These are phyloP conservation scores for Fusarium sp. DNA, from an alignment of 2,329 filamentous ascomycete genomes.

Conservation along the genomic window DNA sequence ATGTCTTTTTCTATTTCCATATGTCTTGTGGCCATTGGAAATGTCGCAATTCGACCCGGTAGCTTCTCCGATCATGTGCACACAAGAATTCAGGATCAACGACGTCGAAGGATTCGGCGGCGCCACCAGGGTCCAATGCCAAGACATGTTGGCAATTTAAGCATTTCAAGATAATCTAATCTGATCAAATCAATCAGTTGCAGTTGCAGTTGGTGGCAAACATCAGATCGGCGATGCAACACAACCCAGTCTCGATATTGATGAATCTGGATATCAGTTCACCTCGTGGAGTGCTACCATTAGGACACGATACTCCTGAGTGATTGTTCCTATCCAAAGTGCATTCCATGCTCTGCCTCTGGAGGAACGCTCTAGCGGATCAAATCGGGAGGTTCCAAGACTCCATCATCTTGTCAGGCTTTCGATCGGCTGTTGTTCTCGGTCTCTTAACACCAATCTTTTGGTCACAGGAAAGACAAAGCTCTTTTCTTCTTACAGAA, in stretches of 20 bases:
- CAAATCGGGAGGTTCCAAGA: background rate
- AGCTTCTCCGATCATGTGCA: background rate
- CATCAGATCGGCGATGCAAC: background rate
- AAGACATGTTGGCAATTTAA: background rate
- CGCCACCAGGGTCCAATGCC: background rate
- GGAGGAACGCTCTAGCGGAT: background rate
- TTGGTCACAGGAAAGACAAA: background rate
- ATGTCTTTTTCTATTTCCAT: background rate
- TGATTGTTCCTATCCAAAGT: background rate
- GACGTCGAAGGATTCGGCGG: background rate
- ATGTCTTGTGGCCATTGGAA: background rate
- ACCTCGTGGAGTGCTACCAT: background rate
- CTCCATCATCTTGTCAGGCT: background rate
- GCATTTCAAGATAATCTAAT: slow-evolving; percentile 4
- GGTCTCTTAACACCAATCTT: background rate
- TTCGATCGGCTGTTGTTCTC: background rate
- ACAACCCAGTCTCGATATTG: background rate
- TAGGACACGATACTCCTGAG: background rate
- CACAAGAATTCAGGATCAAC: background rate
- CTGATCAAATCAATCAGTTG: slow-evolving; percentile 21
- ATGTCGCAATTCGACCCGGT: background rate
- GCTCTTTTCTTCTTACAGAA: background rate
- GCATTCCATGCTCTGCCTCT: background rate
- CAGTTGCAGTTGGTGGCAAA: background rate
- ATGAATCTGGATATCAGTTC: background rate